A percentile compares a stretch with the other conserved stretches of the same genome.
Evolutionary conservation across 257 asterid species (phyloP).

Genomic region (Mentha longifolia): DNA sequence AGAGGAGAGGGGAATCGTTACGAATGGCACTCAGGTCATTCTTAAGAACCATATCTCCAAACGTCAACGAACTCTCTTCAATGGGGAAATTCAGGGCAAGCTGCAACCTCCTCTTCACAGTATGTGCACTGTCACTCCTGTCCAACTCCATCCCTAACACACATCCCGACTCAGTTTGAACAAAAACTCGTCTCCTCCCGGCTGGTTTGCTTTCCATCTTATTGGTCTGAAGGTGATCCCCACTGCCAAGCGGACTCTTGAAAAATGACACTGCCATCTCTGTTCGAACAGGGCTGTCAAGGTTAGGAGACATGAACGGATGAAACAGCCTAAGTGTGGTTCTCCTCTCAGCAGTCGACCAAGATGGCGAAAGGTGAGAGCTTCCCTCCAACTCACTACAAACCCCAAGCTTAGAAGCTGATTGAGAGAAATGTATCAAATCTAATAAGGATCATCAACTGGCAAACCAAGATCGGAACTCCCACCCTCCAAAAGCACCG

Average conservation of each 20-base stretch:
- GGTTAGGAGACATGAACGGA: constrained; percentile 72
- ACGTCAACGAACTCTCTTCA: constrained; percentile 89
- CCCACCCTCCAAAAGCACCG: constrained; percentile 26
- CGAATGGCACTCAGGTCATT: constrained; percentile 88
- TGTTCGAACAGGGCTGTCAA: constrained; percentile 89
- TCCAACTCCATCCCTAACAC: constrained; percentile 96
- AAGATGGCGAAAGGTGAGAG: constrained; percentile 65
- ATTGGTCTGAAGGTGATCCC: constrained; percentile 61
- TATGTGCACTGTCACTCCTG: constrained; percentile 84
- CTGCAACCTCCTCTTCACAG: constrained; percentile 92
- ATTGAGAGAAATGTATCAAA: constrained; percentile 36
- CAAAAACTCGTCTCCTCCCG: constrained; percentile 89
- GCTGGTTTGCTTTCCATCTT: constrained; percentile 70
- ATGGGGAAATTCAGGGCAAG: constrained; percentile 79
- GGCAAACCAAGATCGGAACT: constrained; percentile 34
- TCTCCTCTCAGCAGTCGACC: constrained; percentile 53
- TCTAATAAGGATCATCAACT: constrained; percentile 52
- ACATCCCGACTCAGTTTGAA: constrained; percentile 92
- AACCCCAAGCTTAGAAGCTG: constrained; percentile 61
- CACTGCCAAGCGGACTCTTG: constrained; percentile 63
- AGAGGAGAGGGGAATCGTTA: constrained; percentile 81
- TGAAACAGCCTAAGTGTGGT: constrained; percentile 30
- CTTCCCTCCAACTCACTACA: constrained; percentile 52
- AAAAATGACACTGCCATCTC: constrained; percentile 92
- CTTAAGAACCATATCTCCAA: constrained; percentile 88